These are phyloP conservation scores for Mycocentrospora acerina DNA, from an alignment of 2,329 filamentous ascomycete species.

Conservation along the genomic window DNA sequence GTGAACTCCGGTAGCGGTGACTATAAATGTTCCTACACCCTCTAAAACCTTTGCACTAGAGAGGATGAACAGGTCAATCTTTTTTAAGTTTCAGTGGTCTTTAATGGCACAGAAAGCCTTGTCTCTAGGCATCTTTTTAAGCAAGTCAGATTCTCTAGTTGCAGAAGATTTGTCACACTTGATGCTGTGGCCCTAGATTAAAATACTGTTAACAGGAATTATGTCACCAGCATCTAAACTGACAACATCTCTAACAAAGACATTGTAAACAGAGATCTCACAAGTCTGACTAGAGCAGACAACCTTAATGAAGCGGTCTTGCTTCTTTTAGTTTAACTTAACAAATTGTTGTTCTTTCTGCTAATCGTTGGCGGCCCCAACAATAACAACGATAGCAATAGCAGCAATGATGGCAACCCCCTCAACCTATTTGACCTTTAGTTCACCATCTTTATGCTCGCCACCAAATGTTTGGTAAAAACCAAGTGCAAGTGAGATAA, in stretches of 20 bases:
- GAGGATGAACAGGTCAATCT: conserved; percentile 81
- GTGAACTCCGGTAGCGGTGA: conserved; percentile 72
- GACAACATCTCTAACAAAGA: conserved; percentile 69
- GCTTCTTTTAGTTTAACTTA: conserved; percentile 77
- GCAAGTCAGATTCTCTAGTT: conserved; percentile 70
- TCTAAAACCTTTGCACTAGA: conserved; percentile 80
- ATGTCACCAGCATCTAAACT: conserved; percentile 68
- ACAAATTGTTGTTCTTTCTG: conserved; percentile 81
- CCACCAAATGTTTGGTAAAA: conserved; percentile 70
- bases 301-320: conserved; percentile 42
- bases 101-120: conserved; percentile 68
- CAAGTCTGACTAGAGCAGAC: too few species aligned
- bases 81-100: conserved; percentile 62
- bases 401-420: conserved; percentile 77
- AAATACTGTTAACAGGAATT: conserved; percentile 67
- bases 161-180: conserved; percentile 72
- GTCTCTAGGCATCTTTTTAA: conserved; percentile 59
- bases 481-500: conserved; percentile 73
- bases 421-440: conserved; percentile 77
- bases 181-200: conserved; percentile 64
- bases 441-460: conserved; percentile 51
- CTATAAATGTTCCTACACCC: conserved; percentile 73
- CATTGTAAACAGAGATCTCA: conserved; percentile 61
- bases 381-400: conserved; percentile 72
- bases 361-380: conserved; percentile 78